A percentile compares a stretch with the other conserved stretches of the same genome.
These are phyloP conservation scores for Pseudonitzschia delicatissima DNA, from an alignment of 108 stramenopile genomes.

Conservation along the genomic window DNA sequence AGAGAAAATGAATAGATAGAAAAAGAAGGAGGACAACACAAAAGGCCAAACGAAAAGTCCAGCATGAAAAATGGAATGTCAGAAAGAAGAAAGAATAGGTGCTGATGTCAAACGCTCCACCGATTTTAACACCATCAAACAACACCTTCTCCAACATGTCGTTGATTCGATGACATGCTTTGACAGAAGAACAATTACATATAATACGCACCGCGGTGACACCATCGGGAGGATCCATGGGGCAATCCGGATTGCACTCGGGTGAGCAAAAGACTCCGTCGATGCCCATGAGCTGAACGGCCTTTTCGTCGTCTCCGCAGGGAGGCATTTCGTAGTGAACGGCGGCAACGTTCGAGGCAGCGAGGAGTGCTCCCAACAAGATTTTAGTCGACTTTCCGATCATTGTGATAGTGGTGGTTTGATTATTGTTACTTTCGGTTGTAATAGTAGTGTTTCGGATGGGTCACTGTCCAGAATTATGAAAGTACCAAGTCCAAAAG, in stretches of 20 bases:
- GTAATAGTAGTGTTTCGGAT: too few species aligned
- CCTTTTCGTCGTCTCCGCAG: constrained; percentile 4
- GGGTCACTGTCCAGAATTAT: too few species aligned
- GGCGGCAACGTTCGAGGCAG: background rate
- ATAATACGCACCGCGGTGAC: background rate
- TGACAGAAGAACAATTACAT: background rate
- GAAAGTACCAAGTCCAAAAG: too few species aligned
- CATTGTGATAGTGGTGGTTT: too few species aligned
- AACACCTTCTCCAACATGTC: too few species aligned
- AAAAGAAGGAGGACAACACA: background rate
- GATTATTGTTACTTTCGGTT: too few species aligned
- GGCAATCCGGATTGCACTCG: background rate
- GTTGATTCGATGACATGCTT: background rate
- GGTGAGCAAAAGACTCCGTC: constrained; percentile 13
- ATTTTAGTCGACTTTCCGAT: too few species aligned
- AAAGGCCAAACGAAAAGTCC: background rate
- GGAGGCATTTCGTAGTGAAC: constrained; percentile 7
- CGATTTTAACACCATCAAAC: background rate
- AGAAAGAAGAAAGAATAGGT: background rate
- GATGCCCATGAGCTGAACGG: constrained; percentile 5
- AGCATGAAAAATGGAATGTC: background rate
- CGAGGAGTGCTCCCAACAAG: background rate
- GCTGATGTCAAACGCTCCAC: background rate
- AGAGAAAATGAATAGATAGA: background rate
- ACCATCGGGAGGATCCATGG: constrained; percentile 5